A percentile compares a stretch with the other conserved stretches of the same genome.
phyloP scores from a whole-genome alignment of 2,329 filamentous ascomycete species.

The Cylindrodendrum hubeiense region DNA sequence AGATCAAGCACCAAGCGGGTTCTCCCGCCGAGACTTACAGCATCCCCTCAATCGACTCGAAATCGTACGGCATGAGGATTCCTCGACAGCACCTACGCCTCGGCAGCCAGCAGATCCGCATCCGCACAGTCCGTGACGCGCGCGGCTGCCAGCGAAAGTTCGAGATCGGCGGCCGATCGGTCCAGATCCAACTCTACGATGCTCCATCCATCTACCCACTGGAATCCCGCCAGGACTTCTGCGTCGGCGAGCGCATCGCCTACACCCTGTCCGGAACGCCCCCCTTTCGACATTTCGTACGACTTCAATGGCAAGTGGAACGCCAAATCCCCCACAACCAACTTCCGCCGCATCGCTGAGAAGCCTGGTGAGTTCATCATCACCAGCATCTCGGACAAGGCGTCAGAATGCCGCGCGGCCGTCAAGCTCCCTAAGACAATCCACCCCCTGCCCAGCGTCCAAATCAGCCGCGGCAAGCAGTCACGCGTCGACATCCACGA shows the following conservation, averaged over 20 bases:
- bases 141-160: conserved; percentile 87
- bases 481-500: conserved; percentile 94
- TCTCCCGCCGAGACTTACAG: conserved; percentile 84
- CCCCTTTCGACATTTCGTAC: conserved; percentile 94
- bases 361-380: conserved; percentile 90
- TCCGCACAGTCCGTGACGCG: conserved; percentile 89
- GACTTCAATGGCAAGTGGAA: conserved; percentile 86
- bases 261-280: conserved; percentile 92
- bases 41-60: conserved; percentile 82
- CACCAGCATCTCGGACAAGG: conserved; percentile 87
- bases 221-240: conserved; percentile 88
- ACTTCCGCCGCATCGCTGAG: conserved; percentile 93
- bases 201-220: conserved; percentile 91
- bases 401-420: conserved; percentile 86
- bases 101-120: conserved; percentile 89
- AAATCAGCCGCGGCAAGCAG: conserved; percentile 86
- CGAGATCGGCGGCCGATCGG: conserved; percentile 77
- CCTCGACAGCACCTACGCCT: conserved; percentile 87
- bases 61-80: conserved; percentile 83
- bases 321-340: conserved; percentile 82
- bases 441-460: conserved; percentile 91
- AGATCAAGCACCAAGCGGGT: conserved; percentile 91
- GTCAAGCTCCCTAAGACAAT: conserved; percentile 86
- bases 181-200: conserved; percentile 93
- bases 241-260: conserved; percentile 92